phyloP scores from a whole-genome alignment of 495 filamentous ascomycete genomes.

The Penicillium antarcticum region DNA sequence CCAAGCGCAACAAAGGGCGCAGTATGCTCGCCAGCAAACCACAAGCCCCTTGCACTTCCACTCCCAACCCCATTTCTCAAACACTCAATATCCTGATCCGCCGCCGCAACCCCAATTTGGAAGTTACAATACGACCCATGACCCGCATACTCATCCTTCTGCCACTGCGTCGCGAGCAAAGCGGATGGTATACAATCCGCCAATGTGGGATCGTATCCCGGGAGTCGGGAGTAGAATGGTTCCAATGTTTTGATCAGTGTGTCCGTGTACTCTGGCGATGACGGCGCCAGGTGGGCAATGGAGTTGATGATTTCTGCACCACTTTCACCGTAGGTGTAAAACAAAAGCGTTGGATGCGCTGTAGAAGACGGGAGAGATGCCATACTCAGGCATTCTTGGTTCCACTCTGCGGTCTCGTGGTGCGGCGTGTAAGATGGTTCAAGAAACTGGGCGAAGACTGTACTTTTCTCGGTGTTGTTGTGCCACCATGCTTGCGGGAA shows the following conservation, averaged over 20 bases:
- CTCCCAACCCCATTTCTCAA: conserved; percentile 59
- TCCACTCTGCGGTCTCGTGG: conserved; percentile 69
- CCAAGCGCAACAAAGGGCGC: conserved; percentile 85
- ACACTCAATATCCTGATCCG: conserved; percentile 63
- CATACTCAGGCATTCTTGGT: conserved; percentile 77
- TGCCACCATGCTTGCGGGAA: conserved; percentile 75
- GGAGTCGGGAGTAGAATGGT: conserved; percentile 70
- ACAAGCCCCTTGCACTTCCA: conserved; percentile 65
- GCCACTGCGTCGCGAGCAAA: conserved; percentile 74
- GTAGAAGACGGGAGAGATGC: conserved; percentile 56
- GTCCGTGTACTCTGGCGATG: conserved; percentile 25
- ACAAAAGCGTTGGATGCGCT: conserved; percentile 84
- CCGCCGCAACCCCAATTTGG: conserved; percentile 70
- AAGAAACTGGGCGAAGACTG: conserved; percentile 39
- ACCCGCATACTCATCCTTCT: conserved; percentile 76
- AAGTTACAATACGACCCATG: conserved; percentile 92
- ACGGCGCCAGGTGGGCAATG: conserved; percentile 24
- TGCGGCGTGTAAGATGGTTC: conserved; percentile 63
- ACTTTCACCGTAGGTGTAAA: conserved; percentile 78
- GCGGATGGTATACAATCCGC: conserved; percentile 59
- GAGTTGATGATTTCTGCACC: conserved; percentile 48
- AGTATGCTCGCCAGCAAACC: conserved; percentile 95
- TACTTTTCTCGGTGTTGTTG: conserved; percentile 7
- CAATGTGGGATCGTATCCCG: conserved; percentile 52
- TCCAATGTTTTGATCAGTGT: conserved; percentile 44